A percentile compares a stretch with the other conserved stretches of the same genome.
These are phyloP conservation scores for Capronia americana DNA, from an alignment of 2,329 filamentous ascomycete genomes.

Conservation along the genomic window DNA sequence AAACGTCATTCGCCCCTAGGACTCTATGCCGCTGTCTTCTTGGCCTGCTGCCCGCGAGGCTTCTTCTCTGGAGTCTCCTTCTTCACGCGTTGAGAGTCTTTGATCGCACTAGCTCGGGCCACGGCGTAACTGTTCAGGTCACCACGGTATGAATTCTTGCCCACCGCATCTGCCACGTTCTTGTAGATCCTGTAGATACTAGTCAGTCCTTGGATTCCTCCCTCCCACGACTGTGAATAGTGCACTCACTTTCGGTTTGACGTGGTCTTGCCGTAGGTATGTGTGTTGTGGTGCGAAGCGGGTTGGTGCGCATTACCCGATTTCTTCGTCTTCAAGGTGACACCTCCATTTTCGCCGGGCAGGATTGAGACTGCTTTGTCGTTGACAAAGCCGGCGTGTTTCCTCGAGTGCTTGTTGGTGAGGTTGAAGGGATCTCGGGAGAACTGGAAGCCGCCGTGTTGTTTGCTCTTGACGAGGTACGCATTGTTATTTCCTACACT, in stretches of 20 bases:
- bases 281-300: constrained; percentile 67
- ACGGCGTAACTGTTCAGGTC: constrained; percentile 81
- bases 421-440: constrained; percentile 95
- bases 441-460: constrained; percentile 81
- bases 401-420: constrained; percentile 87
- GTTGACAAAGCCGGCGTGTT: constrained; percentile 93
- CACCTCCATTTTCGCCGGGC: constrained; percentile 73
- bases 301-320: constrained; percentile 72
- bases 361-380: constrained; percentile 88
- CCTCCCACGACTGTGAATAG: not conserved
- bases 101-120: constrained; percentile 84
- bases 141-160: constrained; percentile 83
- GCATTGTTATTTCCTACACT: constrained; percentile 80
- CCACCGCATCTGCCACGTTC: constrained; percentile 79
- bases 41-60: constrained; percentile 77
- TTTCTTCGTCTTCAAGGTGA: constrained; percentile 87
- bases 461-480: constrained; percentile 89
- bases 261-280: constrained; percentile 74
- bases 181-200: constrained; percentile 75
- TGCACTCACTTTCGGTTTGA: constrained; percentile 77
- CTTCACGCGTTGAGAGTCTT: constrained; percentile 75
- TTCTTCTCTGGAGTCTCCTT: constrained; percentile 78
- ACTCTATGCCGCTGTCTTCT: constrained; percentile 62
- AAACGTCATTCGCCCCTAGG: not conserved
- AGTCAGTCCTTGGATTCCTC: not conserved